Evolutionary conservation across 2,329 filamentous ascomycete genomes (phyloP), one percentile per base, ranked within the genome.

Genomic region (Alternaria triticimaculans): DNA sequence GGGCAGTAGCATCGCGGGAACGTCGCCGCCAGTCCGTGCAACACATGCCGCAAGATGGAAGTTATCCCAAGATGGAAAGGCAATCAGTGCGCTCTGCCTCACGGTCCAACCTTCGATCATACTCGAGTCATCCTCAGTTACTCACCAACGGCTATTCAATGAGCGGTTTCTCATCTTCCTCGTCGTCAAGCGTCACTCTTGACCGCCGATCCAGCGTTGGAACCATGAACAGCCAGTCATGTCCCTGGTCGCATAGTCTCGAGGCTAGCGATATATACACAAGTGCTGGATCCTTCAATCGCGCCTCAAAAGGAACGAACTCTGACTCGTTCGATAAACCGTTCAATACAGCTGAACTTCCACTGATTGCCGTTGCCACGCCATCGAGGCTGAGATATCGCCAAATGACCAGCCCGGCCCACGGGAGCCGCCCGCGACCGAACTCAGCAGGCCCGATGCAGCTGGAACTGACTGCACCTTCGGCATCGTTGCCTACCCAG

Each of bases 121-220:
- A 63, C 14, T 45, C 53, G 9, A 70, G 62, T 49, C 67, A 72
- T n/a, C 70, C 74, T 7, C 64, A 69, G 9, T 12, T 70, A 3
- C 59, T 70, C 5, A 48, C 63, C 20, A 66, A 72, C 43, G 70
- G 55, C 56, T 59, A 56, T 5, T 63, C 67, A 6, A 58, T 64
- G 20, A 65, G 54, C 43, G 62, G 20, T 9, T 46, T 60, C 20
- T 58, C 55, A 10, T 33, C 43, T 23, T 48, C 55, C 3, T 25
- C n/a, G 5, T 33, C n/a, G 5, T 54, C 49, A 1, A 46, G 18
- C 14, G 15, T 26, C 18, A 51, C 46, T 2, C n/a, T 59, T 23
- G 64, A 66, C 28, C 58, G 55, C 9, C 59, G 55, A 46, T 26
- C 63, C 33, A 71, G 63, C 49, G 4, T 64, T 12, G 58, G 51